Evolutionary conservation across 768 basidiomycete genomes (phyloP), one percentile per base, ranked within the genome.

Genomic region (Gymnopilus junonius): DNA sequence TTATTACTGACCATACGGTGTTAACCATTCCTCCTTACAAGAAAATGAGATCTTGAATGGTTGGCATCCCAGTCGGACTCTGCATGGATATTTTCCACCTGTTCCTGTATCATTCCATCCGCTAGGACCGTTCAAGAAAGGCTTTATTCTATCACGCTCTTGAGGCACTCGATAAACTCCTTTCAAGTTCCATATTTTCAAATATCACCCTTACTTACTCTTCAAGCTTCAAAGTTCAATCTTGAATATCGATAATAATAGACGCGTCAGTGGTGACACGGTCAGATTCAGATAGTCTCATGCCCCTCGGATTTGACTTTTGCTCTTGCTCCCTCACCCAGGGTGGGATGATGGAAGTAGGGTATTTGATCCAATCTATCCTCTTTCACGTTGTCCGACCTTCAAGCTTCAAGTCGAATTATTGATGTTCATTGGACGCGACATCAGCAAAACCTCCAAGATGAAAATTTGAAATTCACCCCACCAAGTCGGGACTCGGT

Each of bases 281-380:
- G n/a, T n/a, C n/a, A n/a, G n/a, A n/a, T n/a, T 8, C 48, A 29
- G 48, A 42, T 6, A 20, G 14, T 29, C 15, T 31, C 31, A n/a
- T 32, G 27, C 32, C 48, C 48, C 29, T 7, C 29, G 29, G 15
- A 50, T 31, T 50, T 42, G 7, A 42, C 17, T 42, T 51, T 51
- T 23, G 25, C 29, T 32, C 48, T 29, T 32, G 48, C 45, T 59
- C 35, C 25, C 48, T 59, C 58, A 48, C 37, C 40, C 58, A 59
- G 58, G 58, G 58, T 58, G 40, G 46, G 34, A 42, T 58, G 20
- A 58, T 32, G 46, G 45, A 45, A 39, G 34, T 21, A 55, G 54
- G 34, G 15, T 40, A 39, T 55, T 27, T 20, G 15, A 31, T 31
- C 45, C 57, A 23, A 35, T 45, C 45, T 46, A 37, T 35, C 32